Base-by-base conservation (phyloP, 352 stramenopile genomes). In the Pythium diclinum region DNA sequence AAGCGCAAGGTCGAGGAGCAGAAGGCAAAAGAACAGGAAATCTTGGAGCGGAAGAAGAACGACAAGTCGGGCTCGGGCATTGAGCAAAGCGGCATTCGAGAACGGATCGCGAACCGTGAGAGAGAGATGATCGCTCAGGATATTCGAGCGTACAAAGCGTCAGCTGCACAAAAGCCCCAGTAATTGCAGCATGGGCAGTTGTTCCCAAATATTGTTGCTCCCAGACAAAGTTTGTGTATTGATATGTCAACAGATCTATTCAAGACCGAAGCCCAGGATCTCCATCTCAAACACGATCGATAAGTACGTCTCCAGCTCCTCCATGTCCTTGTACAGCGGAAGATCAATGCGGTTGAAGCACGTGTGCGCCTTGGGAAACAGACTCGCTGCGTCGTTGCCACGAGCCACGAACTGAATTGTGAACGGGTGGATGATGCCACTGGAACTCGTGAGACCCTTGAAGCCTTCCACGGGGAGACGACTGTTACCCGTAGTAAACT, bases 401-500 rank as follows among this genome's bases (percentile, higher is more conserved):
- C 63, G 63, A 6, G 73, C 71, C 2, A 94, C 62, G 30, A 94
- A 72, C 70, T 94, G 84, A 42, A 96, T 63, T 33, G 83, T 92
- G 59, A 96, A 96, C 11, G 66, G 69, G 59, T 94, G 82, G 23
- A 92, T 83, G 56, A 91, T 89, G 9, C 87, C 87, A 44, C 86
- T 92, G 5, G 81, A 83, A 58, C 86, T 94, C 19, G 77, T 93
- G 19, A 96, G 78, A 1, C 79, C 83, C 59, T 79, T 83, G 64
- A 96, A 96, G 0, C 83, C 83, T 57, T 94, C 83, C 6, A 96
- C 85, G 17, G 85, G 83, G 5, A 99, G 96, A 59, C 98, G 98
- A 8, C 88, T 97, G 17, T 92, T 98, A 1, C 97, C 97, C 0
- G 96, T 99, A 6, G 98, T 91, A 77, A 99, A 99, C 70, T 99